Conservation (phyloP, 129 eudicot species). For the Oenanthe sinensis region DNA sequence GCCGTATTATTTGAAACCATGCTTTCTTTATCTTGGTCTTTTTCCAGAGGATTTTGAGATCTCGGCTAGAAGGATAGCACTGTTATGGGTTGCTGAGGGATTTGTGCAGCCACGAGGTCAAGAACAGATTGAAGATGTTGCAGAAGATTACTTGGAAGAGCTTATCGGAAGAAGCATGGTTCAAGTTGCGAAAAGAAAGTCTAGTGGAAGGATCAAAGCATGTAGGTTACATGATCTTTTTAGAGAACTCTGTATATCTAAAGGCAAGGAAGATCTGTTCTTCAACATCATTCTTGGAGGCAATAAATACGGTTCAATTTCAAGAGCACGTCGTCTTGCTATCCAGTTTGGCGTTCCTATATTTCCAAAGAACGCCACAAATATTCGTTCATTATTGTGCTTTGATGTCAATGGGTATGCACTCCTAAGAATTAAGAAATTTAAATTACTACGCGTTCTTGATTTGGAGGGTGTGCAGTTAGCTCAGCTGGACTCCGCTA, state of each 20-base stretch:
- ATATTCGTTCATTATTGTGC: neutral
- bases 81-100: constrained; percentile 3
- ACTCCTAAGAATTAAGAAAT: neutral
- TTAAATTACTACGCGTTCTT: neutral
- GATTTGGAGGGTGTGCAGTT: neutral
- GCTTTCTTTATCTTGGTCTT: constrained; percentile 5
- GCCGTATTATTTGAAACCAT: constrained; percentile 5
- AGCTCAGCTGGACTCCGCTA: neutral
- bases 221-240: constrained; percentile 6
- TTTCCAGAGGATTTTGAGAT: constrained; percentile 4
- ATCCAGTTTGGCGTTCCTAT: neutral
- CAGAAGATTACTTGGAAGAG: constrained; percentile 10
- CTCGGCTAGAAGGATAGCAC: neutral
- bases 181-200: neutral
- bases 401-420: neutral
- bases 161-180: constrained; percentile 7
- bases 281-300: neutral
- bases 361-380: neutral
- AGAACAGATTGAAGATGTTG: constrained; percentile 5
- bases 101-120: constrained; percentile 8
- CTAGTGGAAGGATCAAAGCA: neutral
- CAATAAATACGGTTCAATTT: neutral
- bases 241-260: neutral
- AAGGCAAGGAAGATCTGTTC: neutral
- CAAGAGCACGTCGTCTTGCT: constrained; percentile 3